Base-by-base conservation (phyloP, 768 basidiomycete species). In the Ephemerocybe angulata region DNA sequence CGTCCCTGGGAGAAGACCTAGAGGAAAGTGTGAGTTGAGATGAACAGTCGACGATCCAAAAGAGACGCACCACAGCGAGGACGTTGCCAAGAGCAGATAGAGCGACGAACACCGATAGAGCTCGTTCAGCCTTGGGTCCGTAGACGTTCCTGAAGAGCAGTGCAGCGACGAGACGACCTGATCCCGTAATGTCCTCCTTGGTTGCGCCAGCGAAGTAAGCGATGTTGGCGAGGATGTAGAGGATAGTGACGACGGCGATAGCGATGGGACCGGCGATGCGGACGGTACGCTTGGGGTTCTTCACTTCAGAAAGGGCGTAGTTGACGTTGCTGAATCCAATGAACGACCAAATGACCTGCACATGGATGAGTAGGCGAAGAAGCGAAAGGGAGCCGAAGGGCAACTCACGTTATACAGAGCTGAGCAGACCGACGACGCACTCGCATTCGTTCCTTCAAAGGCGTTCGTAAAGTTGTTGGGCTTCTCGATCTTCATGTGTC, bases 141-240 rank as follows among this genome's bases (percentile, higher is more conserved):
- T 77, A 88, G 2, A 89, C 72, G 58, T 85, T 85, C 46, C 80
- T 74, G 66, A 89, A 88, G 61, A 87, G 78, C 22, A 87, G 61
- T 0, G 85, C 82, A 1, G 85, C 86, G 3, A 85, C 80, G n/a
- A 85, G 77, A 7, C 79, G 74, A 2, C 84, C 82, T 1, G 81
- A 81, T 12, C 69, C 68, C 0, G 77, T 67, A 54, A 90, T 89
- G 49, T 88, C 84, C 17, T 76, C 71, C 58, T 84, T 86, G 5
- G 82, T 79, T 8, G 85, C 84, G n/a, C 78, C 86, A 1, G 81
- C 81, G 51, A 86, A 82, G 63, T 87, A 89, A 0, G 85, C 83
- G 24, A 87, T 62, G 59, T 88, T 88, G 43, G 81, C 79, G 5
- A 80, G 72, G 22, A 88, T 24, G 61, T 88, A 90, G 5, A 84